These are phyloP conservation scores for Cyamopsis tetragonoloba DNA, from an alignment of 306 rosid species.

Conservation along the genomic window DNA sequence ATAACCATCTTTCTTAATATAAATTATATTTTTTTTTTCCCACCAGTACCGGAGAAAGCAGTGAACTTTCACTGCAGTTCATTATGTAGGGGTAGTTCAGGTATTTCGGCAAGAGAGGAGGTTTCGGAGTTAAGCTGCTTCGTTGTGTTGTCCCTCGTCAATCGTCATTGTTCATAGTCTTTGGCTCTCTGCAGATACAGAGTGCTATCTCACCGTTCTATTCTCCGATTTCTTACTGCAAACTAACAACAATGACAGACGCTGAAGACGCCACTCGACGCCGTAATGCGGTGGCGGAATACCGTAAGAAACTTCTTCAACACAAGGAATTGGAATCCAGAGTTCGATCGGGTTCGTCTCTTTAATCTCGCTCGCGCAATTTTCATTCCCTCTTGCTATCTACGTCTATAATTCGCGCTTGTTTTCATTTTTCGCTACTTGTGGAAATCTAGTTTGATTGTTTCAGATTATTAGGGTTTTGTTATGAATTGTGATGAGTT, in stretches of 20 bases:
- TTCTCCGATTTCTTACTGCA: not conserved
- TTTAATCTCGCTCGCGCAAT: not conserved
- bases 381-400: not conserved
- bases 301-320: constrained; percentile 64
- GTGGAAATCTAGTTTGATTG: not conserved
- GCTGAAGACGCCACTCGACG: constrained; percentile 55
- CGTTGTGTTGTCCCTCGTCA: not conserved
- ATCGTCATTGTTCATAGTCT: too few relatives aligned
- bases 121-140: not conserved
- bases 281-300: constrained; percentile 45
- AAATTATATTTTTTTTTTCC: too few relatives aligned
- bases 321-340: constrained; percentile 72
- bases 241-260: constrained; percentile 39
- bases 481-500: not conserved
- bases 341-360: constrained; percentile 56
- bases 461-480: constrained; percentile 1
- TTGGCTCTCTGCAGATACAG: not conserved
- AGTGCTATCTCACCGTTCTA: not conserved
- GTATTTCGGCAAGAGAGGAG: too few relatives aligned
- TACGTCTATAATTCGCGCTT: not conserved
- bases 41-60: too few relatives aligned
- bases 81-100: not conserved
- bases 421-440: not conserved
- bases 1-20: too few relatives aligned
- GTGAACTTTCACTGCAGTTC: too few relatives aligned